Percentiles rank a stretch among this genome's conserved stretches.
phyloP scores from a whole-genome alignment of 1,139 yeast species.

The Trichomonascaceae sp. region DNA sequence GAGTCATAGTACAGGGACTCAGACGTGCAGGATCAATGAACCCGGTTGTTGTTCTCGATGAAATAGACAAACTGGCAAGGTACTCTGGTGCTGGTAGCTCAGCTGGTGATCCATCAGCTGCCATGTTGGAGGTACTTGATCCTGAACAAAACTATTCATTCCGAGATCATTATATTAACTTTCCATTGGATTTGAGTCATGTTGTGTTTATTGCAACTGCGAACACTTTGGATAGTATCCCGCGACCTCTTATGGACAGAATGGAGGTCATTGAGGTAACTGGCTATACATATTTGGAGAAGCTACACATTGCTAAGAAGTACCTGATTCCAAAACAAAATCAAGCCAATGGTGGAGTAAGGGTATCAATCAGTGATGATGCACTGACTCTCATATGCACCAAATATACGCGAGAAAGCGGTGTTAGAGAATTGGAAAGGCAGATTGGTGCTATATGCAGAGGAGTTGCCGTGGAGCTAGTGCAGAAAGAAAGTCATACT shows the following conservation, averaged over 20 bases:
- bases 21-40: conserved; percentile 76
- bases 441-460: conserved; percentile 68
- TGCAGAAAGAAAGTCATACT: conserved; percentile 38
- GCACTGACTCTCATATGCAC: conserved; percentile 57
- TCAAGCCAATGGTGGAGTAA: conserved; percentile 51
- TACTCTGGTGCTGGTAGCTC: conserved; percentile 27
- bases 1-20: conserved; percentile 71
- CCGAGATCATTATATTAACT: conserved; percentile 80
- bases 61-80: conserved; percentile 66
- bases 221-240: conserved; percentile 68
- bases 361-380: conserved; percentile 40
- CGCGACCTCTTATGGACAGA: conserved; percentile 78
- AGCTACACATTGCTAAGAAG: conserved; percentile 62
- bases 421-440: conserved; percentile 76
- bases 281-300: conserved; percentile 80
- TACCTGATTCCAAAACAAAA: conserved; percentile 78
- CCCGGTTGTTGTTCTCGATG: conserved; percentile 85
- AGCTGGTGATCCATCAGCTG: conserved; percentile 92
- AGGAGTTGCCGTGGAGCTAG: conserved; percentile 73
- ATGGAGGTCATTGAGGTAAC: conserved; percentile 77
- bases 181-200: conserved; percentile 81
- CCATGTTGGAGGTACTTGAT: conserved; percentile 79
- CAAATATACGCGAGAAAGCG: conserved; percentile 80
- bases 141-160: conserved; percentile 83
- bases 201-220: conserved; percentile 87